Conservation (phyloP, 2,329 filamentous ascomycete species). For the Westerdykella sp. region DNA sequence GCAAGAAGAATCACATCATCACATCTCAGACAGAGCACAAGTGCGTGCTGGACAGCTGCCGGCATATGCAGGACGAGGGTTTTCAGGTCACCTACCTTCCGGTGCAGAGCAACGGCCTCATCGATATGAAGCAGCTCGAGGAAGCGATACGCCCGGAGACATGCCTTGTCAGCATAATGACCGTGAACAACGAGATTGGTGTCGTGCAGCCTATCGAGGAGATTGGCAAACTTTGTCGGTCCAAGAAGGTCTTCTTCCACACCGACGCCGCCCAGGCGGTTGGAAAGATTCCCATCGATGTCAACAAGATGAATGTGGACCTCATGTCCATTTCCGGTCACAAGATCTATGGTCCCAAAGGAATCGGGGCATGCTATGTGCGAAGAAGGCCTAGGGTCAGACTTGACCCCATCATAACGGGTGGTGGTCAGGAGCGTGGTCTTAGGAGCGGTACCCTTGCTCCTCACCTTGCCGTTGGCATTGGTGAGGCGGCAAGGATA, state of each 20-base stretch:
- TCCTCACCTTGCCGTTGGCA: slow-evolving; percentile 80
- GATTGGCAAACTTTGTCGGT: slow-evolving; percentile 86
- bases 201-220: slow-evolving; percentile 95
- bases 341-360: slow-evolving; percentile 98
- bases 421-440: slow-evolving; percentile 92
- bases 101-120: slow-evolving; percentile 77
- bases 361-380: slow-evolving; percentile 93
- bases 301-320: slow-evolving; percentile 97
- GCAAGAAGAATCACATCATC: slow-evolving; percentile 98
- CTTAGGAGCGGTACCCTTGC: slow-evolving; percentile 90
- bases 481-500: slow-evolving; percentile 92
- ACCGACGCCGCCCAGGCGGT: slow-evolving; percentile 94
- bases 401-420: slow-evolving; percentile 90
- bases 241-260: slow-evolving; percentile 96
- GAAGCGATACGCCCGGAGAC: slow-evolving; percentile 88
- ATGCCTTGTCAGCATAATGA: slow-evolving; percentile 91
- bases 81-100: slow-evolving; percentile 96
- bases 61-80: slow-evolving; percentile 93
- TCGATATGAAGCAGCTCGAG: slow-evolving; percentile 77
- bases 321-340: slow-evolving; percentile 98
- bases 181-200: slow-evolving; percentile 98
- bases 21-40: slow-evolving; percentile 98
- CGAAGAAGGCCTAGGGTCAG: slow-evolving; percentile 87
- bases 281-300: slow-evolving; percentile 95
- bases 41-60: slow-evolving; percentile 94